Conservation (phyloP, 768 basidiomycete genomes). For the Daedalea quercina region DNA sequence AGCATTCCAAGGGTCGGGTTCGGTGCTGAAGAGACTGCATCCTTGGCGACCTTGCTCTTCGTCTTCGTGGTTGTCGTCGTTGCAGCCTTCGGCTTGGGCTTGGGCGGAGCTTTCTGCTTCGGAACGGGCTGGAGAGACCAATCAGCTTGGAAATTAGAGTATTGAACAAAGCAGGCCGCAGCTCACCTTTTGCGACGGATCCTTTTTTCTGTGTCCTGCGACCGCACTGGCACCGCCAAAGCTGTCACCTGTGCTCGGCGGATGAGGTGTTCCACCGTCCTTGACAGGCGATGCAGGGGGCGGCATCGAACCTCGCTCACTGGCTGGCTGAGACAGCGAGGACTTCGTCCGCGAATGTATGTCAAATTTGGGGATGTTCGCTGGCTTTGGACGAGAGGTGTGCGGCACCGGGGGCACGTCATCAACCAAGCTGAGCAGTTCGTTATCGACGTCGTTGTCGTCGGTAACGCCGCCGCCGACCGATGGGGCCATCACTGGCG, state of each 20-base stretch:
- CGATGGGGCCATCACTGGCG: not conserved
- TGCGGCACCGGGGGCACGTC: conserved; percentile 28
- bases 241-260: conserved; percentile 11
- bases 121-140: conserved; percentile 6
- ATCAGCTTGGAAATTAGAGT: not conserved
- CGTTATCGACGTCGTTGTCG: conserved; percentile 43
- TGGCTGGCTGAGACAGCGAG: conserved; percentile 11
- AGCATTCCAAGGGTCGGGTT: conserved; percentile 6
- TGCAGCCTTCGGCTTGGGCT: conserved; percentile 17
- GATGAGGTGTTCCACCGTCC: not conserved
- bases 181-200: conserved; percentile 18
- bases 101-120: conserved; percentile 17
- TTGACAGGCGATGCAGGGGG: conserved; percentile 29
- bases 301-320: conserved; percentile 53
- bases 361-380: not conserved
- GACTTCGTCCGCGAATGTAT: conserved; percentile 10
- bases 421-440: conserved; percentile 64
- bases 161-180: too few species aligned
- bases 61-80: conserved; percentile 20
- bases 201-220: conserved; percentile 15
- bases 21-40: conserved; percentile 10
- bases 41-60: conserved; percentile 15
- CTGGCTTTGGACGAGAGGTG: not conserved
- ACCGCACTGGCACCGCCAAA: conserved; percentile 7
- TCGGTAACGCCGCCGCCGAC: not conserved